phyloP scores from a whole-genome alignment of 2,329 filamentous ascomycete species.

The Aspergillus pseudoviridinutans region DNA sequence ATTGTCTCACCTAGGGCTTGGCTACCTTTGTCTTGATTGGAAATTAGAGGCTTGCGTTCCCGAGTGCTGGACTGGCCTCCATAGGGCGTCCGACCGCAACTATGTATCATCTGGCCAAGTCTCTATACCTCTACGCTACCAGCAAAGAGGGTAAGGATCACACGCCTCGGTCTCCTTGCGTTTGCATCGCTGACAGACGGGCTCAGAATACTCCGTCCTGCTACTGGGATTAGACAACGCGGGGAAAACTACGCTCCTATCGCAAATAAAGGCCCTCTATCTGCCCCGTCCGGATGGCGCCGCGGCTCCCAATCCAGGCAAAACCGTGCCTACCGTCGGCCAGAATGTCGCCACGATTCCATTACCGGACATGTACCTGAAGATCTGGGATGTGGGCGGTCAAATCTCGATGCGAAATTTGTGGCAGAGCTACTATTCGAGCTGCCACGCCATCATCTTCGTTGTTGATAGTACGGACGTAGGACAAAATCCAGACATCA shows the following conservation, averaged over 20 bases:
- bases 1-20: slow-evolving; percentile 7
- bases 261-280: slow-evolving; percentile 90
- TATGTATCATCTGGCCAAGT: slow-evolving; percentile 97
- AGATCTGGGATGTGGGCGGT: slow-evolving; percentile 97
- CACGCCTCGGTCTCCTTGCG: neutral
- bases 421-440: slow-evolving; percentile 94
- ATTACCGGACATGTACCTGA: slow-evolving; percentile 91
- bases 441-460: slow-evolving; percentile 95
- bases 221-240: slow-evolving; percentile 97
- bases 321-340: slow-evolving; percentile 93
- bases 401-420: slow-evolving; percentile 83
- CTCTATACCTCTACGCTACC: slow-evolving; percentile 88
- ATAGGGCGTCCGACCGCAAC: slow-evolving; percentile 22
- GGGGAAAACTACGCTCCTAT: slow-evolving; percentile 96
- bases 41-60: slow-evolving; percentile 10
- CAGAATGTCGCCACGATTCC: slow-evolving; percentile 93
- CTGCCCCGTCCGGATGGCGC: slow-evolving; percentile 38
- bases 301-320: slow-evolving; percentile 58
- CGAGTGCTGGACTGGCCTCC: slow-evolving; percentile 16
- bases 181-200: slow-evolving; percentile 1
- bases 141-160: slow-evolving; percentile 78
- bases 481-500: slow-evolving; percentile 70
- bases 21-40: slow-evolving; percentile 11
- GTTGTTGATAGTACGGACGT: slow-evolving; percentile 95
- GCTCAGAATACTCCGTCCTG: slow-evolving; percentile 87